phyloP scores from a whole-genome alignment of 176 grass and related monocot species.

The Oryza meyeriana region DNA sequence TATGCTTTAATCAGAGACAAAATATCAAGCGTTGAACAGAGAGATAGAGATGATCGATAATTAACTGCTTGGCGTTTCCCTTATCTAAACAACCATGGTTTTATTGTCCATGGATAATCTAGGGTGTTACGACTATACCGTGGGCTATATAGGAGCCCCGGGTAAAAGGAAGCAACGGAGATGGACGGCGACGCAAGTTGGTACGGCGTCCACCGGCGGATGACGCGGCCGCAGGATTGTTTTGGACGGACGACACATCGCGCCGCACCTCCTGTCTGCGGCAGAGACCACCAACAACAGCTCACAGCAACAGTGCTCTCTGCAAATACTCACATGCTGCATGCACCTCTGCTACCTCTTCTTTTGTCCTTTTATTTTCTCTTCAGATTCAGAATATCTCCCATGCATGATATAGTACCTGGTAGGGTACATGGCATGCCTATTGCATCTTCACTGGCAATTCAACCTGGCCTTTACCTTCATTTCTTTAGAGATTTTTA shows the following conservation, averaged over 20 bases:
- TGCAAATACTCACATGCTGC: no score
- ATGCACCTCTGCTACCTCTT: no score
- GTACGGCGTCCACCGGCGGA: constrained; percentile 40
- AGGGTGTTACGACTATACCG: not conserved
- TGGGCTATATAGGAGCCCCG: not conserved
- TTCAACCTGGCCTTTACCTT: not conserved
- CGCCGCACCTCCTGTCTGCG: no score
- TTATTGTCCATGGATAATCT: no score
- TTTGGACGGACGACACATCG: constrained; percentile 30
- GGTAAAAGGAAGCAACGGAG: not conserved
- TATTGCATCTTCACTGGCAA: no score
- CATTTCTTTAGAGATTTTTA: no score
- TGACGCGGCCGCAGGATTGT: constrained; percentile 34
- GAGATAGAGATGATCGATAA: not conserved
- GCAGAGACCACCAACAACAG: no score
- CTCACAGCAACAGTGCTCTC: no score
- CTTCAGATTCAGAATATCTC: no score
- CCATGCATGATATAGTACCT: no score
- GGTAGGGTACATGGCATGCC: no score
- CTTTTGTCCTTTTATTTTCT: no score
- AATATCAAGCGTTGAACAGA: not conserved
- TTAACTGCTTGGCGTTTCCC: not conserved
- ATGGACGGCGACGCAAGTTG: not conserved
- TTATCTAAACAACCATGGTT: not conserved
- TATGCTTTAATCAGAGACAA: not conserved